Percentiles rank a stretch among this genome's conserved stretches.
phyloP scores from a whole-genome alignment of 495 filamentous ascomycete species.

The Aspergillus homomorphus region DNA sequence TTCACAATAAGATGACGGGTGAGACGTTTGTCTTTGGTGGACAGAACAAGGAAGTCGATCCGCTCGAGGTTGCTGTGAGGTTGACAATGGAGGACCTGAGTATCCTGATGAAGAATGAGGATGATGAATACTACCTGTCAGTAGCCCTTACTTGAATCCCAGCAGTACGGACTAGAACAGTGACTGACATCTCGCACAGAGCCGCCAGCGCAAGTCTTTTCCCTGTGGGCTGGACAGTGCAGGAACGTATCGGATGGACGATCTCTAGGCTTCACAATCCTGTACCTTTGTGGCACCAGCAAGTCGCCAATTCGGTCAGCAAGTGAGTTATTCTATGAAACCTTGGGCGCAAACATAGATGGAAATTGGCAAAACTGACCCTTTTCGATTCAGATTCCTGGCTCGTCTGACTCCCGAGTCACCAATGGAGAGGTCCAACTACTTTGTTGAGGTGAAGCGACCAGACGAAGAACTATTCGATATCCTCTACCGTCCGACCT shows the following conservation, averaged over 20 bases:
- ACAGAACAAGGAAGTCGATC: constrained; percentile 34
- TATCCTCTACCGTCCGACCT: constrained; percentile 36
- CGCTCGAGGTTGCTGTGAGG: constrained; percentile 55
- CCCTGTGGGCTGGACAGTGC: constrained; percentile 55
- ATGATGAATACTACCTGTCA: constrained; percentile 50
- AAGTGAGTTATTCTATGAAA: constrained; percentile 36
- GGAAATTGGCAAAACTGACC: constrained; percentile 4
- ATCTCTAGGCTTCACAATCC: constrained; percentile 51
- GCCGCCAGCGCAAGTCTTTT: constrained; percentile 57
- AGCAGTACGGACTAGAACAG: background rate
- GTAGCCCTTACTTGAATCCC: constrained; percentile 13
- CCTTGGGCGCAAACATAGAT: background rate
- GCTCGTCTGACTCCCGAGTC: constrained; percentile 42
- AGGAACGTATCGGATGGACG: constrained; percentile 53
- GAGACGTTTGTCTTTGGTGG: constrained; percentile 44
- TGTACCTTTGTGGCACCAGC: constrained; percentile 54
- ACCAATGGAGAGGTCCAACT: constrained; percentile 53
- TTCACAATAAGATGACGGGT: constrained; percentile 49
- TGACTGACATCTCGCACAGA: constrained; percentile 23
- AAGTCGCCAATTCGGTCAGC: constrained; percentile 49
- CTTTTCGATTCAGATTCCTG: constrained; percentile 40
- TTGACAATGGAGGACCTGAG: constrained; percentile 59
- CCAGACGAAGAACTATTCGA: constrained; percentile 42
- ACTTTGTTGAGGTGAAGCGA: constrained; percentile 50
- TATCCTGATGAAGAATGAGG: constrained; percentile 48